Percentiles rank a stretch among this genome's conserved stretches.
Conservation (phyloP, 2,329 filamentous ascomycete species). For the Claviceps sorghi region DNA sequence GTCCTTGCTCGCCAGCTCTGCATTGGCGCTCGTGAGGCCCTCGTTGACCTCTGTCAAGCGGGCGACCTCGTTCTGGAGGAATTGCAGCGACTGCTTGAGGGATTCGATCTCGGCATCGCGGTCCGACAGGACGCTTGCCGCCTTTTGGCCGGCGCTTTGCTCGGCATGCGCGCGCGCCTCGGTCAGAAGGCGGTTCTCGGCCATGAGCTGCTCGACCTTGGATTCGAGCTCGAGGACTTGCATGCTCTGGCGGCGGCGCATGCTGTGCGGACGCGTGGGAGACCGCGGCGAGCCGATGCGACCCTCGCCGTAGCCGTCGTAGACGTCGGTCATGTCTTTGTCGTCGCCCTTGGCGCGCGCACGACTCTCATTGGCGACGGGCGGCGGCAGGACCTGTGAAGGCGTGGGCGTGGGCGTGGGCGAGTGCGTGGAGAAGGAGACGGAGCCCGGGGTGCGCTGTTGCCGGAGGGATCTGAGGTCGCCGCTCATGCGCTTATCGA, state of each 20-base stretch:
- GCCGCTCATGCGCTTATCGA: constrained; percentile 54
- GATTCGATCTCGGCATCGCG: constrained; percentile 77
- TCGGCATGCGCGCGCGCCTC: constrained; percentile 60
- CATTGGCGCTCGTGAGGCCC: constrained; percentile 61
- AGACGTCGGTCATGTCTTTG: constrained; percentile 83
- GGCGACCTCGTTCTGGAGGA: constrained; percentile 67
- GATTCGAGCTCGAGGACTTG: constrained; percentile 86
- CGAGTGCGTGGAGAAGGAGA: neutral
- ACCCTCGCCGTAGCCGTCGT: constrained; percentile 86
- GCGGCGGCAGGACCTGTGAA: constrained; percentile 29
- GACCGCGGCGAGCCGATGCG: constrained; percentile 76
- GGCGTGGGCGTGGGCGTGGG: neutral
- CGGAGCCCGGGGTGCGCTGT: constrained; percentile 15
- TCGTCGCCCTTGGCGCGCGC: constrained; percentile 39
- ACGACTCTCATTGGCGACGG: constrained; percentile 77
- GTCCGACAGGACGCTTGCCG: constrained; percentile 58
- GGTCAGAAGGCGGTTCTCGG: constrained; percentile 68
- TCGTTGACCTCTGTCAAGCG: constrained; percentile 74
- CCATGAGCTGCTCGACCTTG: constrained; percentile 66
- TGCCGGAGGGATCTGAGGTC: constrained; percentile 42
- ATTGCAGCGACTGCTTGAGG: constrained; percentile 63
- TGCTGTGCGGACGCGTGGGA: constrained; percentile 83
- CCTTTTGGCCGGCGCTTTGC: constrained; percentile 46
- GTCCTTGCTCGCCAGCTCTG: constrained; percentile 60
- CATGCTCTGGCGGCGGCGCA: constrained; percentile 95